Conservation (phyloP, 768 basidiomycete genomes). For the Lactarius psammicola region DNA sequence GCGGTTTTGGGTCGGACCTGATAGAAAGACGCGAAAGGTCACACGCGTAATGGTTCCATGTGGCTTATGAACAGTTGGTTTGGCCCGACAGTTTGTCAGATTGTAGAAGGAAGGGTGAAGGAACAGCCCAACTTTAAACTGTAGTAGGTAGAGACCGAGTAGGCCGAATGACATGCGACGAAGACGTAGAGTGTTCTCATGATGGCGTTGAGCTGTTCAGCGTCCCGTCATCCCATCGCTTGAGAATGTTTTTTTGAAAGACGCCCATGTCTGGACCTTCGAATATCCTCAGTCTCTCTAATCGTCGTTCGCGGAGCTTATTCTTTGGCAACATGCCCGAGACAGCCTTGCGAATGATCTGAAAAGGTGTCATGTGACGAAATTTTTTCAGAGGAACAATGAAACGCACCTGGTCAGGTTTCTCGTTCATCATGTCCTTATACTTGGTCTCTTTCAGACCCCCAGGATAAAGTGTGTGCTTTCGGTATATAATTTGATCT, state of each 20-base stretch:
- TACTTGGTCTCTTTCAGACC: slow-evolving; percentile 92
- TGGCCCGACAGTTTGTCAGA: not conserved
- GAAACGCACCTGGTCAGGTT: slow-evolving; percentile 76
- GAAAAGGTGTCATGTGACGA: slow-evolving; percentile 11
- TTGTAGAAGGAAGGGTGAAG: not conserved
- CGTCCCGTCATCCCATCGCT: slow-evolving; percentile 82
- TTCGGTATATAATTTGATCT: slow-evolving; percentile 81
- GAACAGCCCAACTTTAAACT: not conserved
- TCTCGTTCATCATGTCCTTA: slow-evolving; percentile 74
- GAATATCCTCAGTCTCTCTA: slow-evolving; percentile 89
- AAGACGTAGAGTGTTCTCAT: not conserved
- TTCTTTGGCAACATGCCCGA: slow-evolving; percentile 99
- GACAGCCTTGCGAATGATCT: slow-evolving; percentile 96
- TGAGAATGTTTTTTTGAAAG: slow-evolving; percentile 71
- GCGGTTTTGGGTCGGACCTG: too few species aligned
- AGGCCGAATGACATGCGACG: not conserved
- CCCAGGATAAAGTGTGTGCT: slow-evolving; percentile 91
- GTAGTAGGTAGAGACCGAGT: not conserved
- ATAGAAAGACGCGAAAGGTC: not conserved
- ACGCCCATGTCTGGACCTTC: slow-evolving; percentile 75
- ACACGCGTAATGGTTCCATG: not conserved
- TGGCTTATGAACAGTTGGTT: not conserved
- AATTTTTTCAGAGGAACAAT: slow-evolving; percentile 5
- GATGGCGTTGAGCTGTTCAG: slow-evolving; percentile 35
- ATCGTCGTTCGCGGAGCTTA: slow-evolving; percentile 82